Conservation (phyloP, 331 rosid genomes). For the Acacia pycnantha region DNA sequence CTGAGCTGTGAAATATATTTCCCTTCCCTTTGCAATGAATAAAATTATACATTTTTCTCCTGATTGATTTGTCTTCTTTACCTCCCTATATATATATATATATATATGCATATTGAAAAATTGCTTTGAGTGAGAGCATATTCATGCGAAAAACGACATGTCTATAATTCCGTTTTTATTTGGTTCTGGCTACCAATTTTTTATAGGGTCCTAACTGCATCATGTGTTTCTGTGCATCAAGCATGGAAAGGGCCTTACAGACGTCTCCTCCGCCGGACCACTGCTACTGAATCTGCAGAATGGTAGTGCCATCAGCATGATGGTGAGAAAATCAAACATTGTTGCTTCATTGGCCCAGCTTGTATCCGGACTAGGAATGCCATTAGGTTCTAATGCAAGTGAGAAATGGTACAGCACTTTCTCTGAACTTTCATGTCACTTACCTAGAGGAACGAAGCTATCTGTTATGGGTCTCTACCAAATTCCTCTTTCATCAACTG, state of each 20-base stretch:
- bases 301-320: constrained; percentile 74
- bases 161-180: background rate
- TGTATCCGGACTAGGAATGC: constrained; percentile 49
- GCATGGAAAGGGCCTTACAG: constrained; percentile 74
- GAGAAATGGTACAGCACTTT: constrained; percentile 63
- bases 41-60: background rate
- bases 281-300: constrained; percentile 63
- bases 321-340: constrained; percentile 67
- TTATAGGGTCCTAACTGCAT: background rate
- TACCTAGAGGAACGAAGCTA: constrained; percentile 65
- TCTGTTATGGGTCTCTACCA: constrained; percentile 72
- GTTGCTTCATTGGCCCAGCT: constrained; percentile 82
- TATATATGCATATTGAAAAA: background rate
- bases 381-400: constrained; percentile 31
- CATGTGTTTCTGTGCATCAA: constrained; percentile 28
- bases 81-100: background rate
- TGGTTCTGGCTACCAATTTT: background rate
- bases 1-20: background rate
- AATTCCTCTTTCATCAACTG: constrained; percentile 36
- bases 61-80: background rate
- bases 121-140: background rate
- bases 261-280: constrained; percentile 68
- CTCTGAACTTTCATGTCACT: constrained; percentile 59
- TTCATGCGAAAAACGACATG: background rate
- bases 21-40: background rate